Evolutionary conservation across 2,329 filamentous ascomycete species (phyloP).

Genomic region (Ophiostoma triangulosporum): DNA sequence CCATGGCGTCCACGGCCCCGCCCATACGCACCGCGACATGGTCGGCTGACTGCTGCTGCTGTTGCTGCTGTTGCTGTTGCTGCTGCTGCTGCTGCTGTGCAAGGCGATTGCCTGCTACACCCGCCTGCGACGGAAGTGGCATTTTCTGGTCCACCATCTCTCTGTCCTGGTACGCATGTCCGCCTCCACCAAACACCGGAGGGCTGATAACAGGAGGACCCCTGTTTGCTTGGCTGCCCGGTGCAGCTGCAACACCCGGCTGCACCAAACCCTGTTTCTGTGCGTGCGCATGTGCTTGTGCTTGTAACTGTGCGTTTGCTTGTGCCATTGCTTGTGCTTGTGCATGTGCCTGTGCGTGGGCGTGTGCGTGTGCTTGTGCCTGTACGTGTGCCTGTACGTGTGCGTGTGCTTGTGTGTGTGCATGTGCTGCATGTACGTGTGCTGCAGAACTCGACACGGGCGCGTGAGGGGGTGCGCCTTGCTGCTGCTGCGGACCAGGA

Average conservation of each 20-base stretch:
- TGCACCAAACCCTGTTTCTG: slow-evolving; percentile 18
- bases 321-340: too few relatives aligned
- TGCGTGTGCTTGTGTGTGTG: too few relatives aligned
- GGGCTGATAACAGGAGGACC: slow-evolving; percentile 3
- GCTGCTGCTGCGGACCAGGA: slow-evolving; percentile 3
- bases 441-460: neutral
- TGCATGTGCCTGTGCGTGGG: too few relatives aligned
- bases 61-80: neutral
- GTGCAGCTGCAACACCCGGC: slow-evolving; percentile 7
- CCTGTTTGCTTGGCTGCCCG: slow-evolving; percentile 22
- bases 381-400: too few relatives aligned
- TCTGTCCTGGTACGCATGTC: slow-evolving; percentile 10
- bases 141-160: slow-evolving; percentile 7
- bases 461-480: neutral
- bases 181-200: slow-evolving; percentile 6
- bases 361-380: too few relatives aligned
- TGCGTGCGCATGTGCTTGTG: too few relatives aligned
- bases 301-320: too few relatives aligned
- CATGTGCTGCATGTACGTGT: too few relatives aligned
- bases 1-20: neutral
- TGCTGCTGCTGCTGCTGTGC: neutral
- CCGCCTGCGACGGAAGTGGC: neutral
- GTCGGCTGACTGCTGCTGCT: neutral
- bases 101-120: neutral
- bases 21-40: neutral